Evolutionary conservation across 495 filamentous ascomycete species (phyloP).

Genomic region (Aspergillus ostianus): DNA sequence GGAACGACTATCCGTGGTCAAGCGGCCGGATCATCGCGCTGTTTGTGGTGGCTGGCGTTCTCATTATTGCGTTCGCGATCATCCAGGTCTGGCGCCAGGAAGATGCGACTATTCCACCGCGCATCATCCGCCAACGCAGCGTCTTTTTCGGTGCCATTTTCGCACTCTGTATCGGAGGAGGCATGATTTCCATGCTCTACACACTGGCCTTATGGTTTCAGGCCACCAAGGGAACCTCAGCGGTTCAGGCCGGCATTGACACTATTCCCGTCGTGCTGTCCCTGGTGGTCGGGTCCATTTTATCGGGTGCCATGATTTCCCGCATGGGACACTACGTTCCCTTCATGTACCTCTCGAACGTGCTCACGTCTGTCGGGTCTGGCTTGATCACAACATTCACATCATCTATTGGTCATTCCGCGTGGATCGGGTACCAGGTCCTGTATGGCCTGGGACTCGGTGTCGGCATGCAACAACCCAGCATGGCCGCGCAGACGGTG

Average conservation of each 20-base stretch:
- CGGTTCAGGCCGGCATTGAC: slow-evolving; percentile 34
- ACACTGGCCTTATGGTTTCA: slow-evolving; percentile 77
- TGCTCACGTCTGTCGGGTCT: slow-evolving; percentile 57
- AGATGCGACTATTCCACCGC: slow-evolving; percentile 53
- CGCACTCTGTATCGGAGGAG: slow-evolving; percentile 21
- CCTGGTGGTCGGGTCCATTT: slow-evolving; percentile 42
- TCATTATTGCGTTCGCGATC: slow-evolving; percentile 41
- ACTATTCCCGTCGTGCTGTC: slow-evolving; percentile 43
- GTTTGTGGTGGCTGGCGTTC: slow-evolving; percentile 44
- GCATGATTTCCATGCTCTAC: slow-evolving; percentile 48
- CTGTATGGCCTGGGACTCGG: slow-evolving; percentile 71
- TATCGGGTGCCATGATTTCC: slow-evolving; percentile 42
- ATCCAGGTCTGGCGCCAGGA: slow-evolving; percentile 47
- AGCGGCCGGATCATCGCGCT: slow-evolving; percentile 51
- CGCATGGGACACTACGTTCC: slow-evolving; percentile 65
- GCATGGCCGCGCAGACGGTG: slow-evolving; percentile 63
- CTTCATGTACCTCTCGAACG: slow-evolving; percentile 50
- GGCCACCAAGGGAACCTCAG: slow-evolving; percentile 41
- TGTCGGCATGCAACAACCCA: slow-evolving; percentile 65
- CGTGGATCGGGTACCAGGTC: slow-evolving; percentile 70
- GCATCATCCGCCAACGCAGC: slow-evolving; percentile 52
- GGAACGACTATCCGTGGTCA: slow-evolving; percentile 49
- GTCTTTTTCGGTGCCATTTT: slow-evolving; percentile 45
- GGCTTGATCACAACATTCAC: slow-evolving; percentile 63
- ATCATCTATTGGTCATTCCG: slow-evolving; percentile 42